phyloP scores from a whole-genome alignment of 2,329 filamentous ascomycete genomes.

The Cladosporium sp. region DNA sequence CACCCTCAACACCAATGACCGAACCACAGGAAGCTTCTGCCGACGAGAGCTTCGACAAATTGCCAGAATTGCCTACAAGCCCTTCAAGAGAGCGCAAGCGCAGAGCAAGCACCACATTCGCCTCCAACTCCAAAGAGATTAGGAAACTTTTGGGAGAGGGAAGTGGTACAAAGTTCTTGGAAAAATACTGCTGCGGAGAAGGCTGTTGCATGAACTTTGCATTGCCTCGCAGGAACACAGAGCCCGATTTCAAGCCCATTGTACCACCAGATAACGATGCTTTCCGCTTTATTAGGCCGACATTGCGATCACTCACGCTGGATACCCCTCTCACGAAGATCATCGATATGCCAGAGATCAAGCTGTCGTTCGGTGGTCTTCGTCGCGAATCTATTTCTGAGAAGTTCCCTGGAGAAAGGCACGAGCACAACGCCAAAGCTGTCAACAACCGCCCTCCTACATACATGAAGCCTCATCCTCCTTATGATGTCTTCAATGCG shows the following conservation, averaged over 20 bases:
- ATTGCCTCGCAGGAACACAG: conserved; percentile 44
- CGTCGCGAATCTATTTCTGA: conserved; percentile 47
- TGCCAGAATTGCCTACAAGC: conserved; percentile 32
- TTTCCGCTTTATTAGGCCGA: conserved; percentile 73
- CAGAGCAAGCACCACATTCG: conserved; percentile 36
- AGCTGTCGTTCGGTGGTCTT: conserved; percentile 49
- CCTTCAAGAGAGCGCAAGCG: conserved; percentile 17
- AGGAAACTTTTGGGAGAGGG: conserved; percentile 54
- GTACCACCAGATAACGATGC: conserved; percentile 74
- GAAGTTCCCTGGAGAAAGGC: conserved; percentile 47
- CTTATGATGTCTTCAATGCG: conserved; percentile 88
- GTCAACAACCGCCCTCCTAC: conserved; percentile 66
- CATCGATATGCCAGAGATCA: conserved; percentile 69
- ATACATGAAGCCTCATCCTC: conserved; percentile 92
- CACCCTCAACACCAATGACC: conserved; percentile 41
- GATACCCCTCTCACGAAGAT: conserved; percentile 67
- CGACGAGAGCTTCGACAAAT: conserved; percentile 33
- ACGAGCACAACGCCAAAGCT: conserved; percentile 36
- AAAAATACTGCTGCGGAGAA: conserved; percentile 61
- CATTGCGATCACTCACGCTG: conserved; percentile 67
- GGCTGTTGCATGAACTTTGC: conserved; percentile 60
- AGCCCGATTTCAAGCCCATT: conserved; percentile 45
- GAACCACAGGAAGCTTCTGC: conserved; percentile 31
- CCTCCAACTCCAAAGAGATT: conserved; percentile 54
- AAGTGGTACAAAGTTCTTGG: conserved; percentile 55